Percentiles rank a stretch among this genome's conserved stretches.
These are phyloP conservation scores for Pythium aristosporum DNA, from an alignment of 352 stramenopile species.

Conservation along the genomic window DNA sequence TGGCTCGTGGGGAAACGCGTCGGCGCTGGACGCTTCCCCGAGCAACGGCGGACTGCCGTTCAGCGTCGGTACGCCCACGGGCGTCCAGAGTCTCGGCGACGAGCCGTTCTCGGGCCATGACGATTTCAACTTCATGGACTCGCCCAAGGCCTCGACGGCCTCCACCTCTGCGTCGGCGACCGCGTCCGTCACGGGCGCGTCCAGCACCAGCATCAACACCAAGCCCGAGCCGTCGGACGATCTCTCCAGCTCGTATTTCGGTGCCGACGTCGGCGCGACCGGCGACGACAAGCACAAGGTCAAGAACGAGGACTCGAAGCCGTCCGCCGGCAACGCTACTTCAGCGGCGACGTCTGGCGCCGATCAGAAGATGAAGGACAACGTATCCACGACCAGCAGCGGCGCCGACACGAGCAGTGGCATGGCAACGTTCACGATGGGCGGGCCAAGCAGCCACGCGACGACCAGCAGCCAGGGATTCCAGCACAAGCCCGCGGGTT, in stretches of 20 bases:
- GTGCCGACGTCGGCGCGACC: conserved; percentile 41
- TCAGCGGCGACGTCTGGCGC: background rate
- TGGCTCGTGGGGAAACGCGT: conserved; percentile 63
- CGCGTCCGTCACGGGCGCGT: conserved; percentile 3
- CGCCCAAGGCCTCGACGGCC: conserved; percentile 49
- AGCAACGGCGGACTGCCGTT: conserved; percentile 67
- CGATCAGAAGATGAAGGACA: conserved; percentile 22
- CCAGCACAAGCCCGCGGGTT: conserved; percentile 24
- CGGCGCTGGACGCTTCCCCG: conserved; percentile 68
- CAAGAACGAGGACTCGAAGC: conserved; percentile 34
- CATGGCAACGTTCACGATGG: conserved; percentile 22
- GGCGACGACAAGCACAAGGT: conserved; percentile 36
- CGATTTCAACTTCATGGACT: conserved; percentile 82
- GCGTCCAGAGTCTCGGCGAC: conserved; percentile 79
- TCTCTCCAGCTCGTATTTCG: conserved; percentile 64
- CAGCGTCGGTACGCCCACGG: conserved; percentile 82
- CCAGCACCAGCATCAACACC: conserved; percentile 12
- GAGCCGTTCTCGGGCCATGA: conserved; percentile 66
- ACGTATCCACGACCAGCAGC: conserved; percentile 9
- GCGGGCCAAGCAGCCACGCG: conserved; percentile 9
- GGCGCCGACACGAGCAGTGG: conserved; percentile 13
- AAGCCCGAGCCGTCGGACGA: conserved; percentile 35
- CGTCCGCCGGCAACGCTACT: conserved; percentile 25
- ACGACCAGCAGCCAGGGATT: conserved; percentile 22
- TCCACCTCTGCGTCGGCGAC: conserved; percentile 1